Evolutionary conservation across 83 land plant genomes (phyloP).

Genomic region (Thuja plicata): DNA sequence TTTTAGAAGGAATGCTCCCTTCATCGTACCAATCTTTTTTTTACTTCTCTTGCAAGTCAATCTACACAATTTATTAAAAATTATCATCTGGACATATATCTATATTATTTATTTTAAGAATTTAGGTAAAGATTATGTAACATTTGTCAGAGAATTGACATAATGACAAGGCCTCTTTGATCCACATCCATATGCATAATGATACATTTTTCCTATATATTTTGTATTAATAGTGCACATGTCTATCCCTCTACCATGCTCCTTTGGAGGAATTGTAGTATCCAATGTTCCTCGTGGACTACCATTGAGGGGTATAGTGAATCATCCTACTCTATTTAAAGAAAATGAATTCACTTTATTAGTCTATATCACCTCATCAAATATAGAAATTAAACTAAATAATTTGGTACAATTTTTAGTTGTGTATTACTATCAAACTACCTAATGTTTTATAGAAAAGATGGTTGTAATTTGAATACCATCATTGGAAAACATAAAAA

Average conservation of each 20-base stretch:
- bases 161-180: slow-evolving; percentile 72
- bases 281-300: slow-evolving; percentile 54
- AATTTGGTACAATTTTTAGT: too few species aligned
- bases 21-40: slow-evolving; percentile 68
- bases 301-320: slow-evolving; percentile 70
- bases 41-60: slow-evolving; percentile 54
- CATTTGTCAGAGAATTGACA: slow-evolving; percentile 78
- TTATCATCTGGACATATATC: too few species aligned
- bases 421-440: too few species aligned
- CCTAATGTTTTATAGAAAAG: neutral
- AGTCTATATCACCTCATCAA: neutral
- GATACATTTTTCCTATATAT: slow-evolving; percentile 49
- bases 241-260: too few species aligned
- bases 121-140: neutral
- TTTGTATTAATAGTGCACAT: slow-evolving; percentile 66
- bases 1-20: slow-evolving; percentile 56
- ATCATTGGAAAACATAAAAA: too few species aligned
- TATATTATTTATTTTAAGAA: too few species aligned
- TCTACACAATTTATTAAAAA: slow-evolving; percentile 28
- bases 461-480: too few species aligned
- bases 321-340: slow-evolving; percentile 58
- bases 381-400: too few species aligned
- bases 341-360: too few species aligned
- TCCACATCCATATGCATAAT: slow-evolving; percentile 82
- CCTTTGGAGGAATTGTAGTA: slow-evolving; percentile 59